Evolutionary conservation across 257 asterid genomes (phyloP), one percentile per base, ranked within the genome.

Genomic region (Euphrasia confusa): DNA sequence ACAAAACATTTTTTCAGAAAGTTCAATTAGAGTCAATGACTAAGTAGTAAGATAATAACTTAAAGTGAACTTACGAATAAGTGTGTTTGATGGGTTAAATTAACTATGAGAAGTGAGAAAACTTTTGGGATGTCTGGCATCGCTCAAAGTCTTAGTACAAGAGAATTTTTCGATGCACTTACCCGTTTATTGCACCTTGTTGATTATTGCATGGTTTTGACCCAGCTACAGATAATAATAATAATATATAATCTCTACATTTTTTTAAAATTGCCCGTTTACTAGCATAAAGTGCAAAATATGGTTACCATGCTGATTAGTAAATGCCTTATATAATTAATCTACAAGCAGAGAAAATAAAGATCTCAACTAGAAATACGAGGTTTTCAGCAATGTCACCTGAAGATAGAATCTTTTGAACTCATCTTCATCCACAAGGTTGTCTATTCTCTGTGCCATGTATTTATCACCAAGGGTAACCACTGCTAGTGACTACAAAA

Each of bases 371-470:
- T 5, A 50, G 66, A 68, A 39, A 58, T 14, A 68, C n/a, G 47
- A 21, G 60, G 13, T 24, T 53, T 66, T 62, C 54, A 26, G 52
- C 26, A 72, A 61, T 17, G 66, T 68, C 75, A 90, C 98, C 98
- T 90, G 98, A 72, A 92, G 95, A 82, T 92, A 92, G 83, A 92
- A 92, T 77, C 96, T 86, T 85, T 92, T 92, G 83, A 77, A 87
- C 66, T 92, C 99, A 59, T 89, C 99, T 13, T 89, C 96, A 78
- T 92, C 97, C 45, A 92, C 84, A 63, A 92, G 93, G 79, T 86
- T 89, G 81, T 92, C 99, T 65, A 92, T 67, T 75, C 81, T 84
- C 70, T 89, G 99, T 37, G 99, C 97, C 99, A 92, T 92, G 65
- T 89, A 80, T 72, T 79, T 83, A 76, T 92, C 99, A 73, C 99